Percentiles rank a stretch among this genome's conserved stretches.
phyloP scores from a whole-genome alignment of 2,329 filamentous ascomycete species.

The Alternaria infectoria region DNA sequence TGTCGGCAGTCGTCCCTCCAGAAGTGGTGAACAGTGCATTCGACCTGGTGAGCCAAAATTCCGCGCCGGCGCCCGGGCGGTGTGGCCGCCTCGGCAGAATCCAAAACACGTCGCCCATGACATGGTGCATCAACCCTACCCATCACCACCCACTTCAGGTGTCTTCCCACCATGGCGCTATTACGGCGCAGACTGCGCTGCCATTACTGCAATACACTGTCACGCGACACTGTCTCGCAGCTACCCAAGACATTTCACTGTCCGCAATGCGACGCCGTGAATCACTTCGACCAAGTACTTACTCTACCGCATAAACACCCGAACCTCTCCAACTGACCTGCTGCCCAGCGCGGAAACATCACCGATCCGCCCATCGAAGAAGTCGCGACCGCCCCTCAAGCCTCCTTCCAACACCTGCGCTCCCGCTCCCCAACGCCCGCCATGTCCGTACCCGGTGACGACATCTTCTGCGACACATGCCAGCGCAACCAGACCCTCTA shows the following conservation, averaged over 20 bases:
- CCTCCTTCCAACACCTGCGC: conserved; percentile 29
- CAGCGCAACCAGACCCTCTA: conserved; percentile 88
- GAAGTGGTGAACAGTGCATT: conserved; percentile 12
- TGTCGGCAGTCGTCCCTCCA: background rate
- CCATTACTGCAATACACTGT: conserved; percentile 41
- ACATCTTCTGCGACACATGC: conserved; percentile 76
- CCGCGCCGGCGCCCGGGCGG: conserved; percentile 23
- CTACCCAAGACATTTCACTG: conserved; percentile 36
- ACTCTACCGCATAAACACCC: background rate
- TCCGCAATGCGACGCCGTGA: conserved; percentile 80
- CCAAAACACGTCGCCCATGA: conserved; percentile 18
- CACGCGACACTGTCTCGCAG: conserved; percentile 28
- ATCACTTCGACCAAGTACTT: conserved; percentile 83
- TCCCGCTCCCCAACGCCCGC: conserved; percentile 36
- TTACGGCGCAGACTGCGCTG: conserved; percentile 45
- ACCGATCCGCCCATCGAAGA: conserved; percentile 77
- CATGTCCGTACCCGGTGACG: conserved; percentile 36
- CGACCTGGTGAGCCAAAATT: conserved; percentile 19
- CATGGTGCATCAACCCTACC: conserved; percentile 9
- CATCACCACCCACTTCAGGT: background rate
- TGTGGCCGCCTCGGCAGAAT: conserved; percentile 13
- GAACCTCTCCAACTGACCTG: conserved; percentile 22
- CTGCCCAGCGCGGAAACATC: conserved; percentile 79
- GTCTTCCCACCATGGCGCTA: conserved; percentile 34
- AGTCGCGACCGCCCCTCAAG: conserved; percentile 29